Evolutionary conservation across 1,139 yeast genomes (phyloP).

Genomic region (Blastobotrys buckinghamii): DNA sequence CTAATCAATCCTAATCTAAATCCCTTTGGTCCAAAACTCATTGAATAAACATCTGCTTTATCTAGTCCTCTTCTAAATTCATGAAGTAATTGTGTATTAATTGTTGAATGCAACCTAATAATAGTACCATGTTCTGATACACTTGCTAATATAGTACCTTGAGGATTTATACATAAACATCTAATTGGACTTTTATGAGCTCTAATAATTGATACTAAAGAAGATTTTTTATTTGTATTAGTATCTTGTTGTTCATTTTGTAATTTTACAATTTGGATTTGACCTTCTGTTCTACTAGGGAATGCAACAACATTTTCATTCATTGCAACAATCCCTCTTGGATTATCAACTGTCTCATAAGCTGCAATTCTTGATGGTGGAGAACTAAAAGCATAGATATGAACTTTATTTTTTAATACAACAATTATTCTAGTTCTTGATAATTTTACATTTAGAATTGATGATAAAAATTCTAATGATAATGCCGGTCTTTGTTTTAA

Average conservation of each 20-base stretch:
- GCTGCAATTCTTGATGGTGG: slow-evolving; percentile 67
- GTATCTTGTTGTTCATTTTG: slow-evolving; percentile 34
- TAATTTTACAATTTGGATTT: slow-evolving; percentile 70
- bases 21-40: slow-evolving; percentile 77
- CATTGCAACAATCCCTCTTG: slow-evolving; percentile 62
- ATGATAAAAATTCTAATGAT: slow-evolving; percentile 65
- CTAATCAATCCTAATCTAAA: slow-evolving; percentile 75
- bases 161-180: slow-evolving; percentile 58
- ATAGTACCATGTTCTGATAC: slow-evolving; percentile 88
- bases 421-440: slow-evolving; percentile 73
- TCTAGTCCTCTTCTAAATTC: slow-evolving; percentile 90
- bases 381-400: slow-evolving; percentile 72
- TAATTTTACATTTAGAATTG: slow-evolving; percentile 65
- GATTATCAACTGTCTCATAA: slow-evolving; percentile 68
- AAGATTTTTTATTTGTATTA: background rate
- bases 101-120: slow-evolving; percentile 70
- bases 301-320: slow-evolving; percentile 55
- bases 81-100: slow-evolving; percentile 62
- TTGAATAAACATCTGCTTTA: slow-evolving; percentile 70
- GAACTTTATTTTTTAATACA: slow-evolving; percentile 58
- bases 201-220: slow-evolving; percentile 61
- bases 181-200: slow-evolving; percentile 75
- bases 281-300: slow-evolving; percentile 59
- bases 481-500: slow-evolving; percentile 71
- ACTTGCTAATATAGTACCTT: slow-evolving; percentile 79